Evolutionary conservation across 176 grass and related monocot genomes (phyloP).

Genomic region (Musa acuminata): DNA sequence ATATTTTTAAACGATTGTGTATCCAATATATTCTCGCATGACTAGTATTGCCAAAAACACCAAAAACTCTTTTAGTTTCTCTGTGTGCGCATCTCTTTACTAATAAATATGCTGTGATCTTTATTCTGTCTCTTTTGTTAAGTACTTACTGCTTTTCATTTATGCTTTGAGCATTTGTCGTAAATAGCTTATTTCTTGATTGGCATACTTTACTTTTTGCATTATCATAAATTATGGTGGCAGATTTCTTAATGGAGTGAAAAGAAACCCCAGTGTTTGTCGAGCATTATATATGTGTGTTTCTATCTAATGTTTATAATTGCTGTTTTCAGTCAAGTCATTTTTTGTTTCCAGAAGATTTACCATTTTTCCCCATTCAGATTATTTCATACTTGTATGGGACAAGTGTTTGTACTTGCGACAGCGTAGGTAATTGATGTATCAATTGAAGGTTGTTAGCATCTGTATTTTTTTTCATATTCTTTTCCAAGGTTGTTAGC

Average conservation of each 20-base stretch:
- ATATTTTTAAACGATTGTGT: neutral
- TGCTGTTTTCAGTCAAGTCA: no score
- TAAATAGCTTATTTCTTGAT: neutral
- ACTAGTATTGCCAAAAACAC: no score
- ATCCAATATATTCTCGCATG: neutral
- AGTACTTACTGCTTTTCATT: neutral
- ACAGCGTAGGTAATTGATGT: no score
- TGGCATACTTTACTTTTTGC: neutral
- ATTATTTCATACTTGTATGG: no score
- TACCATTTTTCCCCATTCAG: no score
- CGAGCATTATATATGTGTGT: no score
- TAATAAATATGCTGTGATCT: neutral
- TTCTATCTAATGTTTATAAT: no score
- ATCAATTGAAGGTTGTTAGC: no score
- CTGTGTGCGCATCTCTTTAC: neutral
- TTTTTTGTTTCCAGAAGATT: no score
- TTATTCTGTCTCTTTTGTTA: neutral
- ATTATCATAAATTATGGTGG: neutral
- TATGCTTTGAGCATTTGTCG: neutral
- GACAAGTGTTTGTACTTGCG: no score
- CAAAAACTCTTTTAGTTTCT: neutral
- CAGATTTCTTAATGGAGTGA: neutral
- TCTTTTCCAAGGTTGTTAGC: no score
- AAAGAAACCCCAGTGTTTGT: neutral
- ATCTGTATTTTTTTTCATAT: no score